Evolutionary conservation across 2,329 filamentous ascomycete genomes (phyloP).

Genomic region (Amauroascus niger): DNA sequence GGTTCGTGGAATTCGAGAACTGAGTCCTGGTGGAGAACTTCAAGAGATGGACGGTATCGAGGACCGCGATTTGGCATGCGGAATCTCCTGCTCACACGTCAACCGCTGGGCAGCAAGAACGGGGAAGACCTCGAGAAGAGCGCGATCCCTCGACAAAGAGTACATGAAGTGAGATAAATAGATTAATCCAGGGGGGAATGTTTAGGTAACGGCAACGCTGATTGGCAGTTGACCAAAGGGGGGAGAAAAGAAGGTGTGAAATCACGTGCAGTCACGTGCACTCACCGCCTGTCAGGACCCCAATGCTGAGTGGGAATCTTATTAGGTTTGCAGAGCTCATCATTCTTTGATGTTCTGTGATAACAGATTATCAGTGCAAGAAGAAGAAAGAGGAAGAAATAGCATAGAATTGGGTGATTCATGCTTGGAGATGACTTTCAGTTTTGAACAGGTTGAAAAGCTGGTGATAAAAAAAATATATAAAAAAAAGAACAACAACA

Average conservation of each 20-base stretch:
- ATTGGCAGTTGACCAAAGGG: background rate
- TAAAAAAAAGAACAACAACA: no score
- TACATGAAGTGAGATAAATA: conserved; percentile 2
- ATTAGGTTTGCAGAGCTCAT: no score
- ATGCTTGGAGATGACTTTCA: no score
- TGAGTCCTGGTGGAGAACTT: conserved; percentile 18
- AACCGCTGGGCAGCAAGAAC: background rate
- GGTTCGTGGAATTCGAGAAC: conserved; percentile 14
- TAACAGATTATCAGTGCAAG: background rate
- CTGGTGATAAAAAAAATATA: no score
- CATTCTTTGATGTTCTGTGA: background rate
- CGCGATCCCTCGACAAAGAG: background rate
- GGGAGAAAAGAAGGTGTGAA: conserved; percentile 11
- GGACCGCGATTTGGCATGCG: conserved; percentile 20
- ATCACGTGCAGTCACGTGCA: no score
- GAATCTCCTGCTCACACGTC: conserved; percentile 15
- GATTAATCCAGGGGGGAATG: conserved; percentile 1
- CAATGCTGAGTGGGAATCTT: no score
- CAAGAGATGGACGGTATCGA: conserved; percentile 18
- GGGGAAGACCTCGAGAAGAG: background rate
- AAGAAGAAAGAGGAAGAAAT: background rate
- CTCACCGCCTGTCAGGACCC: conserved; percentile 19
- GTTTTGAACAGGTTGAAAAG: background rate
- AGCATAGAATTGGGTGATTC: background rate
- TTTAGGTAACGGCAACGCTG: conserved; percentile 5